A percentile compares a stretch with the other conserved stretches of the same genome.
Conservation (phyloP, 257 asterid genomes). For the Solanum peruvianum region DNA sequence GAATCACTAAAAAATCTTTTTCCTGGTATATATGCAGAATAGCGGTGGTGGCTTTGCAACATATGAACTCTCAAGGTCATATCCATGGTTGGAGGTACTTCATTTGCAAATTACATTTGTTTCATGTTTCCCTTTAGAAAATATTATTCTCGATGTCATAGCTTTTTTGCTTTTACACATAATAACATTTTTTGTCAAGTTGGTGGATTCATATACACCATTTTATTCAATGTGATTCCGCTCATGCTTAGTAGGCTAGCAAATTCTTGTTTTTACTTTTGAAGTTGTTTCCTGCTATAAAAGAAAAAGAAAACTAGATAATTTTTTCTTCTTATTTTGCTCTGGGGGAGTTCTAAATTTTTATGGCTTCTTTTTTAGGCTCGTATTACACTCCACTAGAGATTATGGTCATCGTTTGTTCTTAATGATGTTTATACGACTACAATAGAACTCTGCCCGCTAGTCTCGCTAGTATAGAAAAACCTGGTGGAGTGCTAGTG, state of each 20-base stretch:
- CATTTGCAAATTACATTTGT: background rate
- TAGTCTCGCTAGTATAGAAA: background rate
- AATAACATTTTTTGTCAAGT: background rate
- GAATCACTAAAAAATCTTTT: conserved; percentile 15
- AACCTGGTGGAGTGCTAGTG: background rate
- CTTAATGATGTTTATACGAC: background rate
- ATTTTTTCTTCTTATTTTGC: background rate
- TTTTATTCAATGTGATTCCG: background rate
- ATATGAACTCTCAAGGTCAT: conserved; percentile 95
- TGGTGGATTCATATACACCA: background rate
- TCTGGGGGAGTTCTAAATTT: background rate
- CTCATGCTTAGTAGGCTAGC: background rate
- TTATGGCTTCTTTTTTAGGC: background rate
- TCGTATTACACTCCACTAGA: background rate
- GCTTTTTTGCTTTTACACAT: background rate
- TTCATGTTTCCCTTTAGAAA: background rate
- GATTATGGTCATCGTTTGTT: background rate
- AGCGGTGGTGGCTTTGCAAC: conserved; percentile 86
- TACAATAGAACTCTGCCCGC: background rate
- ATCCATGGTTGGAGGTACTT: conserved; percentile 95
- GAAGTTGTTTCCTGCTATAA: background rate
- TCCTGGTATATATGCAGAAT: conserved; percentile 50
- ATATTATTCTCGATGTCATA: background rate
- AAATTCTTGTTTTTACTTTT: background rate
- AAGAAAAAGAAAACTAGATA: background rate